Evolutionary conservation across 352 stramenopile species (phyloP).

Genomic region (Phytophthora colocasiae): DNA sequence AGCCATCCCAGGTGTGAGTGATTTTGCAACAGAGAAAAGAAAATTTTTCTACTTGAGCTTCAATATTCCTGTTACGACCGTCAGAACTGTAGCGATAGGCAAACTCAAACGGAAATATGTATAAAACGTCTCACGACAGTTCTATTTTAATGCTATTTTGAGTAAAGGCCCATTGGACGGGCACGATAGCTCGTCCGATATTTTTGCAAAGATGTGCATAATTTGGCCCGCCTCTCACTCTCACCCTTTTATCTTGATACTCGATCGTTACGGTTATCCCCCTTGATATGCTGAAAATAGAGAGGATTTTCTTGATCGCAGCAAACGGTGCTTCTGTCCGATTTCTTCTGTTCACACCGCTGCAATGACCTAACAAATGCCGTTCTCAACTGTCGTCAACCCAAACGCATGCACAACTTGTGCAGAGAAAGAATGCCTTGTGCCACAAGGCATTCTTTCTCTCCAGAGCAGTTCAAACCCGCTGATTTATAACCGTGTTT

Average conservation of each 20-base stretch:
- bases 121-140: too few species aligned
- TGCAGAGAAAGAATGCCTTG: too few species aligned
- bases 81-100: constrained; percentile 1
- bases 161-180: background rate
- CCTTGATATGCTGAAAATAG: too few species aligned
- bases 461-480: too few species aligned
- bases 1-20: constrained; percentile 11
- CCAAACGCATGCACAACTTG: too few species aligned
- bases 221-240: background rate
- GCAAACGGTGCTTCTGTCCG: too few species aligned
- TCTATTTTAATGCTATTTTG: background rate
- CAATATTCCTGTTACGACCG: background rate
- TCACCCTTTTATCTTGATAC: background rate
- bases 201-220: constrained; percentile 15
- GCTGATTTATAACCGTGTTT: constrained; percentile 12
- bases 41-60: constrained; percentile 19
- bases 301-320: too few species aligned
- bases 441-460: too few species aligned
- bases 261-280: background rate
- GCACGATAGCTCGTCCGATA: background rate
- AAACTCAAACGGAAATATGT: too few species aligned
- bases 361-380: too few species aligned
- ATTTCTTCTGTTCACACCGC: too few species aligned
- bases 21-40: constrained; percentile 4
- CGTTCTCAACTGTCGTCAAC: too few species aligned